phyloP scores from a whole-genome alignment of 2,329 filamentous ascomycete species.

The Fusarium nisikadoi region DNA sequence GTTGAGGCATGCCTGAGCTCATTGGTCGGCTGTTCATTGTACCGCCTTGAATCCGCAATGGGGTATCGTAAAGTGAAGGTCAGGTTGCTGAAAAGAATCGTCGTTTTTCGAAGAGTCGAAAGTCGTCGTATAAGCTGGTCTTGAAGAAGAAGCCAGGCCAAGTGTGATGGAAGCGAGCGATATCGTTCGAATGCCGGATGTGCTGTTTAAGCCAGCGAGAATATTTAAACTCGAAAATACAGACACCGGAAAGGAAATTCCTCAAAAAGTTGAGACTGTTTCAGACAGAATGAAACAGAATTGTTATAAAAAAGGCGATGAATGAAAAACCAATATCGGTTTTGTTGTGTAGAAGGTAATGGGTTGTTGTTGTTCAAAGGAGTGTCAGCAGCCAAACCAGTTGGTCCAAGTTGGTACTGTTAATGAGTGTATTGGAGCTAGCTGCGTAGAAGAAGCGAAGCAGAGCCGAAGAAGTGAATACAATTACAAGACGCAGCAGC shows the following conservation, averaged over 20 bases:
- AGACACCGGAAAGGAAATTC: constrained; percentile 32
- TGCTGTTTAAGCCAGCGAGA: constrained; percentile 42
- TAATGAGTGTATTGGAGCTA: constrained; percentile 47
- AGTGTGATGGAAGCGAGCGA: constrained; percentile 29
- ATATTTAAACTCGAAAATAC: constrained; percentile 41
- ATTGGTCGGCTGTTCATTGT: constrained; percentile 34
- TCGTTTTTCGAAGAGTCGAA: constrained; percentile 32
- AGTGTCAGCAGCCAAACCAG: constrained; percentile 68
- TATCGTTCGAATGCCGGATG: constrained; percentile 36
- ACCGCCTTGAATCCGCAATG: constrained; percentile 32
- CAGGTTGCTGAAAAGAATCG: constrained; percentile 22
- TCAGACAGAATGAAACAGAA: constrained; percentile 12
- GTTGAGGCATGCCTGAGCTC: constrained; percentile 59
- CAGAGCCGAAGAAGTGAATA: constrained; percentile 45
- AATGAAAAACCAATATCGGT: constrained; percentile 27
- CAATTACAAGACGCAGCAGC: constrained; percentile 45
- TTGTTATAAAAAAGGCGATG: constrained; percentile 9
- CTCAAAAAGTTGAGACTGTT: constrained; percentile 15
- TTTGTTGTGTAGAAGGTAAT: constrained; percentile 23
- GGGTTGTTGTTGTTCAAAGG: constrained; percentile 52
- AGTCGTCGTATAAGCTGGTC: constrained; percentile 32
- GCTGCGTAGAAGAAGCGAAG: constrained; percentile 52
- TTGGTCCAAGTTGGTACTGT: constrained; percentile 56
- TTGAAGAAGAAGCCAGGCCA: constrained; percentile 10
- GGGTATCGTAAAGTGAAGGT: constrained; percentile 35